Conservation (phyloP, 768 basidiomycete species). For the Lactarius sp. region DNA sequence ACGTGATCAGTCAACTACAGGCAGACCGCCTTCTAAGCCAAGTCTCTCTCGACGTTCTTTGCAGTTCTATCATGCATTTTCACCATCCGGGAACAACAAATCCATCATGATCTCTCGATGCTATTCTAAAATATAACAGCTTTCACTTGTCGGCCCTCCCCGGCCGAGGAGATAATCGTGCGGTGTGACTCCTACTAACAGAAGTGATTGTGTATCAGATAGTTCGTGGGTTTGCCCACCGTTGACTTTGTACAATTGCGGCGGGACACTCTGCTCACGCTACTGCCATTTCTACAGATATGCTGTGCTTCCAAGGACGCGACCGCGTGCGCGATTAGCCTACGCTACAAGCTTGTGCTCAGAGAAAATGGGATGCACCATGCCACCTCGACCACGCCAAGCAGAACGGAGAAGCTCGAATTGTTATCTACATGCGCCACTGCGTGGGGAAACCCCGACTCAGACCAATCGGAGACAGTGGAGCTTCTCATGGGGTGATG, state of each 20-base stretch:
- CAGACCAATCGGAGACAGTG: not conserved
- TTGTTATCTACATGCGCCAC: not conserved
- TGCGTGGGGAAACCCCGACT: constrained; percentile 1
- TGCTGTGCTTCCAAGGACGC: constrained; percentile 1
- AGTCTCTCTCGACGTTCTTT: no score
- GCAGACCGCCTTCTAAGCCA: no score
- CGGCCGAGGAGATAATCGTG: constrained; percentile 5
- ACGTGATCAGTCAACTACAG: no score
- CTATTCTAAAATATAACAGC: no score
- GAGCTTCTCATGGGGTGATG: constrained; percentile 1
- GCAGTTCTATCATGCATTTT: no score
- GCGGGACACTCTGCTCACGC: no score
- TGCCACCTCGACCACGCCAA: not conserved
- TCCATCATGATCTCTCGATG: no score
- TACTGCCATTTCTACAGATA: not conserved
- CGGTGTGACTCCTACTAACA: constrained; percentile 1
- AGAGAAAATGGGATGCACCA: constrained; percentile 11
- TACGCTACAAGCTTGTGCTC: constrained; percentile 17
- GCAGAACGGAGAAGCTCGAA: constrained; percentile 9
- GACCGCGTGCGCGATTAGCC: not conserved
- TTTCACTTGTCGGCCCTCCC: no score
- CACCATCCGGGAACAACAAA: no score
- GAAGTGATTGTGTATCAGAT: constrained; percentile 6
- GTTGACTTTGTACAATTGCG: not conserved
- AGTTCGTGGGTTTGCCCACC: not conserved